Conservation (phyloP, 169 alveolate genomes). For the Plasmodium billcollinsi region DNA sequence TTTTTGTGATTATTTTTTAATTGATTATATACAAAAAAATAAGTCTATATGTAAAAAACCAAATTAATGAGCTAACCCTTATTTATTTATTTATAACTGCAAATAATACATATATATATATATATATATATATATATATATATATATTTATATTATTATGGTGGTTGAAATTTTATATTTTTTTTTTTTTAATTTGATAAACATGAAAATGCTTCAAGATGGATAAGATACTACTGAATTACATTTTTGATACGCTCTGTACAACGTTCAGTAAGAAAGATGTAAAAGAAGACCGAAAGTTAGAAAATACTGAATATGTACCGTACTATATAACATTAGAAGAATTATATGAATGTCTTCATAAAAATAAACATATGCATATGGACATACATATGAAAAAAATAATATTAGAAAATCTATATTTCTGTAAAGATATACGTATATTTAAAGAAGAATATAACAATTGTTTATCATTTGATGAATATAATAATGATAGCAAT, state of each 20-base stretch:
- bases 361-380: constrained; percentile 43
- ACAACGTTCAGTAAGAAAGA: constrained; percentile 56
- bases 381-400: constrained; percentile 72
- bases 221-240: constrained; percentile 42
- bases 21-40: no score
- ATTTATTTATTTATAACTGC: background rate
- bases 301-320: constrained; percentile 23
- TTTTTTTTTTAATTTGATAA: background rate
- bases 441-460: constrained; percentile 14
- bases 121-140: background rate
- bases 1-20: no score
- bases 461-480: background rate
- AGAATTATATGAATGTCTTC: constrained; percentile 53
- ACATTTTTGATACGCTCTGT: constrained; percentile 52
- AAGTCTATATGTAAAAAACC: no score
- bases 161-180: background rate
- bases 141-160: no score
- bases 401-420: constrained; percentile 35
- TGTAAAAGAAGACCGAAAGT: background rate
- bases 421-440: constrained; percentile 53
- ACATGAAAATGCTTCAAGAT: constrained; percentile 11
- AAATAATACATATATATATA: background rate
- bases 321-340: constrained; percentile 46
- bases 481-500: constrained; percentile 33
- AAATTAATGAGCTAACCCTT: no score